phyloP scores from a whole-genome alignment of 192 early-diverging fungal genomes.

The Jimgerdemannia flammicorona region DNA sequence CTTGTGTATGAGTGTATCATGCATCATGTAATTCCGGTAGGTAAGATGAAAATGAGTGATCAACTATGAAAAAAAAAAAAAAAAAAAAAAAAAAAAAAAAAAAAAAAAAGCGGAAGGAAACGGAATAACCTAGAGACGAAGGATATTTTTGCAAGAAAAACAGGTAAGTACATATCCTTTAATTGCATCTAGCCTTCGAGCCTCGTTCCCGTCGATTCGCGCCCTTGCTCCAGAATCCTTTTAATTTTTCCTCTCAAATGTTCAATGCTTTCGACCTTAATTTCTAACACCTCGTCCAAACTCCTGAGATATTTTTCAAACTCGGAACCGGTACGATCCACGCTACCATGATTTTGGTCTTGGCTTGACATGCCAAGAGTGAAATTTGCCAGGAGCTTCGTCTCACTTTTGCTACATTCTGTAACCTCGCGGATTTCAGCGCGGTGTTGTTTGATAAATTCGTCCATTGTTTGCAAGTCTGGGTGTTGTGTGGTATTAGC shows the following conservation, averaged over 20 bases:
- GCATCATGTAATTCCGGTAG: no score
- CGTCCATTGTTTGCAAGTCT: slow-evolving; percentile 33
- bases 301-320: slow-evolving; percentile 34
- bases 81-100: no score
- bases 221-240: background rate
- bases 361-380: slow-evolving; percentile 53
- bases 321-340: background rate
- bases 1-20: no score
- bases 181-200: no score
- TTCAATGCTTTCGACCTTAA: slow-evolving; percentile 34
- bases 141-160: no score
- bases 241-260: slow-evolving; percentile 18
- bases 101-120: no score
- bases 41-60: no score
- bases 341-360: background rate
- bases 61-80: no score
- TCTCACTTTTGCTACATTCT: slow-evolving; percentile 63
- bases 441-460: slow-evolving; percentile 62
- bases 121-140: no score
- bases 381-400: slow-evolving; percentile 58
- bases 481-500: background rate
- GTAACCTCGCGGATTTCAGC: slow-evolving; percentile 57
- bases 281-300: slow-evolving; percentile 38
- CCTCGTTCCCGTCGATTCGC: no score
- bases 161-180: no score